A percentile compares a stretch with the other conserved stretches of the same genome.
phyloP scores from a whole-genome alignment of 1,284 basidiomycete species.

The Filobasidium uniguttulatum region DNA sequence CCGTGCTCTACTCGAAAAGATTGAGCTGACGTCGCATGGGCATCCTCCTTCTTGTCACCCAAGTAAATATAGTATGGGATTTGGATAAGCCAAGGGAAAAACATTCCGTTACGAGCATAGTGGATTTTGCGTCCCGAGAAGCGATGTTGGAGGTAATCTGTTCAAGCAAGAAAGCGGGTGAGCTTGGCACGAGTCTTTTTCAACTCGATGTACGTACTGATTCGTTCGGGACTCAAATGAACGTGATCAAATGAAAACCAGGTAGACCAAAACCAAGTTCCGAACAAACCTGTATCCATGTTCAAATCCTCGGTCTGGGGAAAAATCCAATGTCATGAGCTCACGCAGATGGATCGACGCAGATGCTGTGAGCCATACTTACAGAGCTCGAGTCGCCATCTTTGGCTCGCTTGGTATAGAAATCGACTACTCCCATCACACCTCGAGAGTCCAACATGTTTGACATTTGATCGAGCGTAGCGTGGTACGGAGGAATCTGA shows the following conservation, averaged over 20 bases:
- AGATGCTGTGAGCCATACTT: not conserved
- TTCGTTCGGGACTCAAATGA: slow-evolving; percentile 51
- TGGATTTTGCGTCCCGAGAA: slow-evolving; percentile 62
- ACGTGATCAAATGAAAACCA: slow-evolving; percentile 73
- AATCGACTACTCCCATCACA: slow-evolving; percentile 60
- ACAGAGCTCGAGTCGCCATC: slow-evolving; percentile 29
- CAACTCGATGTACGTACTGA: slow-evolving; percentile 28
- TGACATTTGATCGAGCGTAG: slow-evolving; percentile 56
- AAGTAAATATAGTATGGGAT: slow-evolving; percentile 62
- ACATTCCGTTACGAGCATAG: slow-evolving; percentile 60
- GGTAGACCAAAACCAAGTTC: slow-evolving; percentile 67
- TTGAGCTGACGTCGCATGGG: slow-evolving; percentile 54
- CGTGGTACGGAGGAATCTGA: slow-evolving; percentile 57
- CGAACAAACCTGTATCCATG: slow-evolving; percentile 31
- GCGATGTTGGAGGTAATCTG: slow-evolving; percentile 63
- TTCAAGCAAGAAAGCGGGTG: no score
- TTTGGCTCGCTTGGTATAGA: slow-evolving; percentile 58
- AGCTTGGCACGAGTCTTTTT: slow-evolving; percentile 3
- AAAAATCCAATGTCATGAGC: not conserved
- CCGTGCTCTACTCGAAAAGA: slow-evolving; percentile 34
- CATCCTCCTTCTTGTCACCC: slow-evolving; percentile 39
- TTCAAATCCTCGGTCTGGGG: not conserved
- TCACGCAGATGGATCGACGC: not conserved
- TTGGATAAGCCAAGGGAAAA: slow-evolving; percentile 54
- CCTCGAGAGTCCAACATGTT: slow-evolving; percentile 56